Base-by-base conservation (phyloP, 495 filamentous ascomycete species). In the Parmelia sp. region DNA sequence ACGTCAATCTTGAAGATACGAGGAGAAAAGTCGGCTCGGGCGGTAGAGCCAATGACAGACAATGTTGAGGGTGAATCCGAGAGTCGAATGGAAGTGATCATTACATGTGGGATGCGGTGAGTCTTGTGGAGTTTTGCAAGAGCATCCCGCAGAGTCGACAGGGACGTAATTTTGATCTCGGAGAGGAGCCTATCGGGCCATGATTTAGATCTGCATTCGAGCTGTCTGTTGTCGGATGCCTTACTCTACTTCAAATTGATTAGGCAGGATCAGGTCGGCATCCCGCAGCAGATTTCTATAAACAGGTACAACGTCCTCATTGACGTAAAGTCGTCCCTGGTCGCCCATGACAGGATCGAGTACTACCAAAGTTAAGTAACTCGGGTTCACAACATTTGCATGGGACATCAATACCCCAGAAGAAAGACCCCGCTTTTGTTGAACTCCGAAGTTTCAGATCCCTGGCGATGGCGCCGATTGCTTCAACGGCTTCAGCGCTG, bases 271-370 rank as follows among this genome's bases (percentile, higher is more conserved):
- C 65, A 98, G 73, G 72, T 98, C 95, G 7, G 94, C 95, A 69
- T 92, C 82, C 27, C 76, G 75, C 47, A 96, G 78, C 57, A 95
- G 77, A 19, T 79, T 81, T 73, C 89, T 91, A 74, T 97, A 98
- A n/a, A 88, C 90, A 0, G 92, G 91, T 39, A 96, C 88, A 4
- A 94, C 90, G 64, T 94, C 90, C 64, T 91, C 85, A 29, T 84
- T 88, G 56, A 98, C 91, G 73, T 98, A 98, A 27, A 97, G 78
- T 44, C 83, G 84, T 40, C 90, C 95, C 70, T 96, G 89, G 71
- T 98, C 94, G 53, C 94, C 94, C 94, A 98, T 98, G 19, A 98
- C 95, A 1, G 94, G 94, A 73, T 98, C 94, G 53, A 98, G 79
- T n/a, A 96, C 87, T 71, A 55, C n/a, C 12, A 27, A 39, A 25